These are phyloP conservation scores for Lepidium didymum DNA, from an alignment of 345 rosid genomes.

Conservation along the genomic window DNA sequence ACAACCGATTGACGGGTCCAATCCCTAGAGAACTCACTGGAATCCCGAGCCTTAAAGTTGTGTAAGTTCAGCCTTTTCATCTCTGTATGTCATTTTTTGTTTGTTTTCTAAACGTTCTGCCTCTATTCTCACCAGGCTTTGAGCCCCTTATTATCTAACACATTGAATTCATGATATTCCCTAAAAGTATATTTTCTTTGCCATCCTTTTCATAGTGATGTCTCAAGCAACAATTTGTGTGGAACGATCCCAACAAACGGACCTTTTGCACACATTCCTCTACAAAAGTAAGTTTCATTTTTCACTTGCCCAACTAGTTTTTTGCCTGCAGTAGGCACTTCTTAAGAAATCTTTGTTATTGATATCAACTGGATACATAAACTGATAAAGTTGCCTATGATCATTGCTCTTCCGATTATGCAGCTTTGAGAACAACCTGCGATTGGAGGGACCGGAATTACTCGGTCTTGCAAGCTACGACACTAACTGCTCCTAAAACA, in stretches of 20 bases:
- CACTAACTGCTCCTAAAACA: constrained; percentile 66
- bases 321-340: not conserved
- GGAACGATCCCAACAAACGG: constrained; percentile 94
- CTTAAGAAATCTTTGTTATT: not conserved
- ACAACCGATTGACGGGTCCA: constrained; percentile 70
- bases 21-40: constrained; percentile 44
- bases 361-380: not conserved
- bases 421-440: constrained; percentile 88
- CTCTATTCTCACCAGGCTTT: not conserved
- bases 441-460: constrained; percentile 89
- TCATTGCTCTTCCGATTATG: constrained; percentile 1
- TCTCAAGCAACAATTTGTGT: constrained; percentile 79
- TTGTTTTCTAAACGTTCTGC: not conserved
- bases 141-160: not conserved
- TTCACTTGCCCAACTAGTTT: not conserved
- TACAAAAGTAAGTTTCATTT: constrained; percentile 56
- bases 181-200: not conserved
- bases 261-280: constrained; percentile 80
- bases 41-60: constrained; percentile 32
- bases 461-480: constrained; percentile 85
- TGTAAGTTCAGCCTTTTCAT: constrained; percentile 19
- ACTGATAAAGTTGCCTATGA: not conserved
- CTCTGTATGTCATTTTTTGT: not conserved
- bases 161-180: not conserved
- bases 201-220: constrained; percentile 52